A percentile compares a stretch with the other conserved stretches of the same genome.
These are phyloP conservation scores for Pseudonitzschia multiseries DNA, from an alignment of 108 stramenopile genomes.

Conservation along the genomic window DNA sequence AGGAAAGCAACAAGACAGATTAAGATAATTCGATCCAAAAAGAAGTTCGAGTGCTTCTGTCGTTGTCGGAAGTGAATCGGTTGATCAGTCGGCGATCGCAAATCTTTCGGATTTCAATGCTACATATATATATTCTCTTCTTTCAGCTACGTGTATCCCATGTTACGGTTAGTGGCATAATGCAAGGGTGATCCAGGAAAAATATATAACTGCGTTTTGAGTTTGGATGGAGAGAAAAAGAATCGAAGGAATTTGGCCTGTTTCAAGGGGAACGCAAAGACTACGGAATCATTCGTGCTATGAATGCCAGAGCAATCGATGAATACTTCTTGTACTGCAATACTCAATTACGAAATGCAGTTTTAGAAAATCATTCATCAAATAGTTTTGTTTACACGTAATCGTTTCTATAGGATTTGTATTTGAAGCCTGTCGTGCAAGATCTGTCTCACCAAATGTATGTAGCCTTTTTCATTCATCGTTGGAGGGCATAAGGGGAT, in stretches of 20 bases:
- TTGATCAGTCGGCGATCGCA: not conserved
- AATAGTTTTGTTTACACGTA: too few relatives aligned
- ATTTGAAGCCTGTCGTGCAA: too few relatives aligned
- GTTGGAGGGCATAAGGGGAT: too few relatives aligned
- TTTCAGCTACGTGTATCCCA: not conserved
- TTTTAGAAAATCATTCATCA: too few relatives aligned
- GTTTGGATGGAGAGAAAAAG: not conserved
- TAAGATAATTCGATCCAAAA: conserved; percentile 15
- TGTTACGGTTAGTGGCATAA: not conserved
- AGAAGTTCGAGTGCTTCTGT: not conserved
- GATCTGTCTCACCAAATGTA: too few relatives aligned
- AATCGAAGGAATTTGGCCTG: not conserved
- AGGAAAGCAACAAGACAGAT: conserved; percentile 51
- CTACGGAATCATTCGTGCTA: not conserved
- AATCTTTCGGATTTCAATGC: too few relatives aligned
- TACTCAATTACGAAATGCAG: not conserved
- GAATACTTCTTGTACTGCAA: not conserved
- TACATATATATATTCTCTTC: too few relatives aligned
- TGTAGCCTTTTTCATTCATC: too few relatives aligned
- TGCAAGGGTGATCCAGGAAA: not conserved
- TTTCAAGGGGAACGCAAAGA: not conserved
- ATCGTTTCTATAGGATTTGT: too few relatives aligned
- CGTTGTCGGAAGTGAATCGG: not conserved
- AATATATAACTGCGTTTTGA: not conserved
- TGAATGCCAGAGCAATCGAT: not conserved